These are phyloP conservation scores for Hemileccinum rubropunctum DNA, from an alignment of 768 basidiomycete genomes.

Conservation along the genomic window DNA sequence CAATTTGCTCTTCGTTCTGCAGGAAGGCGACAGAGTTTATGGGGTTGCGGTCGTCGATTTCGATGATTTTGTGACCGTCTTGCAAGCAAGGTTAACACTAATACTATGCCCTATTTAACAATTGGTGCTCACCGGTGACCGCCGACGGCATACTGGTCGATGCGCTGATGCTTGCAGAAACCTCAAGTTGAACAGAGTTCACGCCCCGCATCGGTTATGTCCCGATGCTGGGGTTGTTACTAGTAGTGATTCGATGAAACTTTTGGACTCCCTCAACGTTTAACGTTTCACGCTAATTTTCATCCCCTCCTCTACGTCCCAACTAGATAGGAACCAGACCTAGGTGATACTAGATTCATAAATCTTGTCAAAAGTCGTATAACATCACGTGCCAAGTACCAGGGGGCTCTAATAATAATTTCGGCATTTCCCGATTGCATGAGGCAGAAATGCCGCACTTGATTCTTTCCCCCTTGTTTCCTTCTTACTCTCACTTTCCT, in stretches of 20 bases:
- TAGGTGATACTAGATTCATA: too few relatives aligned
- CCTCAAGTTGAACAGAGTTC: not conserved
- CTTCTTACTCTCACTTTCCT: not conserved
- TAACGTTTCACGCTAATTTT: too few relatives aligned
- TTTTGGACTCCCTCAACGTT: too few relatives aligned
- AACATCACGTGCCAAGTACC: constrained; percentile 13
- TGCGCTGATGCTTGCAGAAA: not conserved
- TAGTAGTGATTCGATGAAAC: too few relatives aligned
- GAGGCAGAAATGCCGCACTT: constrained; percentile 42
- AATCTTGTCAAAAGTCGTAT: too few relatives aligned
- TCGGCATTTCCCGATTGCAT: constrained; percentile 35
- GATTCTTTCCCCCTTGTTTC: not conserved
- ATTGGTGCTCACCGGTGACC: constrained; percentile 1
- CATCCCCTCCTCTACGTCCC: too few relatives aligned
- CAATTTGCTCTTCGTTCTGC: not conserved
- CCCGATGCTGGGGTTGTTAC: too few relatives aligned
- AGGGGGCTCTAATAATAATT: not conserved
- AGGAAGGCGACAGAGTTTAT: constrained; percentile 11
- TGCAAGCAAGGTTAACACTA: not conserved
- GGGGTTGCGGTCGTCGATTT: constrained; percentile 7
- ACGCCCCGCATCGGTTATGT: too few relatives aligned
- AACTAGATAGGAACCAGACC: too few relatives aligned
- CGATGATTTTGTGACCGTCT: constrained; percentile 1
- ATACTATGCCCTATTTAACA: not conserved
- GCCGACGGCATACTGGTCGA: not conserved